phyloP scores from a whole-genome alignment of 805 yeast species.

The Pichia deserticola region DNA sequence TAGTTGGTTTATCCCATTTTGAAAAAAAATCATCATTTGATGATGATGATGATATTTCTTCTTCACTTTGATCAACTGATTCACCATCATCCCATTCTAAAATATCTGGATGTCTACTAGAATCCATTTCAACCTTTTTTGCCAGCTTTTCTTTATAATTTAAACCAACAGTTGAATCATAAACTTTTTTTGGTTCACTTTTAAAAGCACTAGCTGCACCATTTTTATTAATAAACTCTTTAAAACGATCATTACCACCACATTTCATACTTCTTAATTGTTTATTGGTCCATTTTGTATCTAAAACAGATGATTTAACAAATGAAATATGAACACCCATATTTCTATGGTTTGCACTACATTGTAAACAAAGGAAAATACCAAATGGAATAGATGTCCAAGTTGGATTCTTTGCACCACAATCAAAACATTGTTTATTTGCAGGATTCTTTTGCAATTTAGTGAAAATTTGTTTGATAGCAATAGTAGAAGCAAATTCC shows the following conservation, averaged over 20 bases:
- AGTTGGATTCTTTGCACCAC: conserved; percentile 89
- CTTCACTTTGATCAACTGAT: conserved; percentile 38
- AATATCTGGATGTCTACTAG: conserved; percentile 60
- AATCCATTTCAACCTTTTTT: conserved; percentile 59
- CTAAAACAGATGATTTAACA: conserved; percentile 86
- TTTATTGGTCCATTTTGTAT: conserved; percentile 79
- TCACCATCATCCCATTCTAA: conserved; percentile 53
- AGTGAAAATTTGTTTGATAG: conserved; percentile 57
- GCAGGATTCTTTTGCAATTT: conserved; percentile 58
- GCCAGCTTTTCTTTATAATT: conserved; percentile 76
- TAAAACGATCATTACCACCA: conserved; percentile 87
- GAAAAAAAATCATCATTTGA: conserved; percentile 83
- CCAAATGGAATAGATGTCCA: conserved; percentile 99
- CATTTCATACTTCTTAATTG: conserved; percentile 88
- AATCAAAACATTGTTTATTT: conserved; percentile 85
- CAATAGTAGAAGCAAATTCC: conserved; percentile 58
- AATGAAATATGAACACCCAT: conserved; percentile 94
- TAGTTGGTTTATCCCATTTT: conserved; percentile 80
- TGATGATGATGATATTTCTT: conserved; percentile 41
- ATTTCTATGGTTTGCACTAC: conserved; percentile 93
- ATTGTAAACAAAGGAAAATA: conserved; percentile 83
- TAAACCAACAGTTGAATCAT: conserved; percentile 71
- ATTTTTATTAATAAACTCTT: conserved; percentile 73
- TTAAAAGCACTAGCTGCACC: conserved; percentile 73
- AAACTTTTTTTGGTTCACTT: conserved; percentile 68